phyloP scores from a whole-genome alignment of 805 yeast genomes.

The Starmerella tilneyi region DNA sequence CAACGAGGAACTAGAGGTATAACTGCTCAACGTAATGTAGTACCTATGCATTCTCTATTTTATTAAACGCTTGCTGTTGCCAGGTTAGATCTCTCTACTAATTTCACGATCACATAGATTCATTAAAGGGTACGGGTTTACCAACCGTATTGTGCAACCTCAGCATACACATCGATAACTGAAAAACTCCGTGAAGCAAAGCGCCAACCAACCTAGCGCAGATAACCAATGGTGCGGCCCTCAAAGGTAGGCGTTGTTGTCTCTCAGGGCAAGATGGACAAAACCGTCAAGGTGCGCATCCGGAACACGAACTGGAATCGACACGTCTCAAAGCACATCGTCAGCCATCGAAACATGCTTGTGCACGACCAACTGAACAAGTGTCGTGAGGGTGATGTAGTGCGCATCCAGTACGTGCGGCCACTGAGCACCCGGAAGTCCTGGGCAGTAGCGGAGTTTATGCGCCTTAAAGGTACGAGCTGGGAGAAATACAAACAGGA shows the following conservation, averaged over 20 bases:
- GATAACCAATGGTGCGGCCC: conserved; percentile 62
- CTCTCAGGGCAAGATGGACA: conserved; percentile 92
- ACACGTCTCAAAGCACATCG: conserved; percentile 42
- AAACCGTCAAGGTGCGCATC: conserved; percentile 88
- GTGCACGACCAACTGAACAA: conserved; percentile 91
- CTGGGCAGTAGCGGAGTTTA: conserved; percentile 87
- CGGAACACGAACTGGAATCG: conserved; percentile 65
- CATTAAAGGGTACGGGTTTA: background rate
- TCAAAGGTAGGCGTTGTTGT: conserved; percentile 86
- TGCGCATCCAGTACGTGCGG: conserved; percentile 74
- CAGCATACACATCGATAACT: background rate
- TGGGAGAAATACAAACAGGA: conserved; percentile 67
- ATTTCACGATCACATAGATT: background rate
- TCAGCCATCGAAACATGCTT: conserved; percentile 69
- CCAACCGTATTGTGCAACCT: conserved; percentile 1
- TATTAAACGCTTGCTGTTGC: background rate
- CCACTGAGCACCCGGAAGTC: conserved; percentile 72
- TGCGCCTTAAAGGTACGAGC: conserved; percentile 81
- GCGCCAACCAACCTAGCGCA: background rate
- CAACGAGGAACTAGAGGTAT: conserved; percentile 23
- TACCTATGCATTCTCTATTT: background rate
- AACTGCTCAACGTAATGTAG: background rate
- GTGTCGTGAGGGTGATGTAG: conserved; percentile 91
- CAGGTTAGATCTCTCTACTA: background rate
- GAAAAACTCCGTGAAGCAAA: background rate